Evolutionary conservation across 768 basidiomycete species (phyloP), one percentile per base, ranked within the genome.

Genomic region (Scleroderma bovista): DNA sequence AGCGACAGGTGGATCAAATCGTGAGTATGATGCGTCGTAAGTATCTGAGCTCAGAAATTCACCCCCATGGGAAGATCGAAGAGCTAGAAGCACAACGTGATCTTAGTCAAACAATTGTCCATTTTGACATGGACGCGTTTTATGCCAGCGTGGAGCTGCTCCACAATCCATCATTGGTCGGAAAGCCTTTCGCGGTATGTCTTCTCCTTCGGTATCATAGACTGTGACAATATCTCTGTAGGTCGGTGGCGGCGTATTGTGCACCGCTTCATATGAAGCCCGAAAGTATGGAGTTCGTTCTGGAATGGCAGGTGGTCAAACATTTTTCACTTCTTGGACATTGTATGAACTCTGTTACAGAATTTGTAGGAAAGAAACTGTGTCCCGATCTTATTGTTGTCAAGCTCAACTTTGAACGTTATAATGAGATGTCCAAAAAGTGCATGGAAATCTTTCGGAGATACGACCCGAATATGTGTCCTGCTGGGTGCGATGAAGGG

Each of bases 61-160:
- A 6, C 38, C 34, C 31, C 48, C 23, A 41, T 51, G 34, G 34
- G 47, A 22, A 55, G 88, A 72, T 94, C 4, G 68, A 71, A 17
- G 82, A 87, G 52, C 72, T 95, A 4, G 92, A 95, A 64, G 68
- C 74, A 2, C 74, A 79, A 44, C 72, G 93, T 41, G 93, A 97
- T 63, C 69, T 97, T 24, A 77, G 78, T 2, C 89, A 94, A 65
- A 77, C 70, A 17, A 89, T 99, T 52, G 88, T 97, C 6, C 93
- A 98, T 62, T 84, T 96, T 26, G 96, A 99, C 61, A 93, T 94
- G 82, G 95, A 97, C 64, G 91, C 92, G 3, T 96, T 95, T 69
- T 93, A 78, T 55, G 88, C 88, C 11, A 88, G 76, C 44, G 88
- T 91, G 1, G 90, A 93, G 62, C 67, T 85, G 1, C 74, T 87